Base-by-base conservation (phyloP, 495 filamentous ascomycete species). In the Penicillium egyptiacum region DNA sequence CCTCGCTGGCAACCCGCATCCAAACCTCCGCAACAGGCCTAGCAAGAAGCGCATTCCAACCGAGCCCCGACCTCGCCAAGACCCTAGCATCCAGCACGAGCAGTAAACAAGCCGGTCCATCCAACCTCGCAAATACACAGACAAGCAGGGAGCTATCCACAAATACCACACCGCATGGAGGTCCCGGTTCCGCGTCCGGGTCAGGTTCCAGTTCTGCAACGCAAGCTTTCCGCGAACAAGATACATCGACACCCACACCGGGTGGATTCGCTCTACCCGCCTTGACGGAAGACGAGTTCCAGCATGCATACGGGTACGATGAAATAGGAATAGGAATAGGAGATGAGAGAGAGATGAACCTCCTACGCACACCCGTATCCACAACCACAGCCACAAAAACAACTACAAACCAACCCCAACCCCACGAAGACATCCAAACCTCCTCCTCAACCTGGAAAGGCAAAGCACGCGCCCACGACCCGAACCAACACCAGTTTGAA, bases 11-110 rank as follows among this genome's bases (percentile, higher is more conserved):
- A 57, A 48, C 45, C 50, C 70, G 74, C 48, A 68, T 79, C 58
- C 74, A 79, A 50, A 61, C 50, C 51, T 79, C 75, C 19, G 75
- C 75, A 0, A 52, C 70, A 5, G 58, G 59, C 0, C 67, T 77
- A 35, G 72, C 73, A 11, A 64, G 64, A 53, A 70, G 70, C 57
- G 68, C 67, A 5, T 62, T 76, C 55, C 62, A 66, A 30, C 48
- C 53, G 17, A 9, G 65, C 9, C 37, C 63, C 9, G 68, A 72
- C 25, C 53, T 67, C 19, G 63, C 71, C 12, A 58, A 69, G 1
- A 57, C 70, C 19, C 56, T 77, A 28, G 48, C 71, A n/a, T 57
- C 44, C 26, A 53, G 55, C 11, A 66, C 56, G 3, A 44, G 55
- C 40, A 64, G 60, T 44, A 75, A 76, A 47, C 58, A 61, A 20